Evolutionary conservation across 768 basidiomycete species (phyloP).

Genomic region (Mycena epipterygia): DNA sequence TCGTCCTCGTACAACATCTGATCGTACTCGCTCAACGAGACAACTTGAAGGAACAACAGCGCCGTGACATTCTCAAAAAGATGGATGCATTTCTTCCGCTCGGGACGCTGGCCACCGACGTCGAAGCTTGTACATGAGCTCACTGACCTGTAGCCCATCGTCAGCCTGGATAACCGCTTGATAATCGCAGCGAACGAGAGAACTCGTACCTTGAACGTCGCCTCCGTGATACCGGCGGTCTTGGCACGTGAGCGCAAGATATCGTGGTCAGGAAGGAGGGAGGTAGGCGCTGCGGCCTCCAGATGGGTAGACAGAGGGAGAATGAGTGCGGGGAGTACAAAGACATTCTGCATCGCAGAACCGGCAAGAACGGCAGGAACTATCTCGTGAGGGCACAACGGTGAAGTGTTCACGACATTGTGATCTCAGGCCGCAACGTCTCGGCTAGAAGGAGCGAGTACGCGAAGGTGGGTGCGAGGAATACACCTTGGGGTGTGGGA

Average conservation of each 20-base stretch:
- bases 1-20: too few species aligned
- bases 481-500: too few species aligned
- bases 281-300: slow-evolving; percentile 3
- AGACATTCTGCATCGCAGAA: too few species aligned
- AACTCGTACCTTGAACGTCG: slow-evolving; percentile 11
- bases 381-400: too few species aligned
- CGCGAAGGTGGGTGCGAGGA: too few species aligned
- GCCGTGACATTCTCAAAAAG: slow-evolving; percentile 3
- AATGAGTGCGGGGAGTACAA: too few species aligned
- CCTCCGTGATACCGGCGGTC: slow-evolving; percentile 12
- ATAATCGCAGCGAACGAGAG: slow-evolving; percentile 11
- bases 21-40: not conserved
- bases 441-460: too few species aligned
- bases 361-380: too few species aligned
- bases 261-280: not conserved
- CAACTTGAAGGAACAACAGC: slow-evolving; percentile 10
- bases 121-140: slow-evolving; percentile 9
- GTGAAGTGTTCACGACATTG: too few species aligned
- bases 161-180: slow-evolving; percentile 4
- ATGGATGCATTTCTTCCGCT: not conserved
- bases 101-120: slow-evolving; percentile 3
- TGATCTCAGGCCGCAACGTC: too few species aligned
- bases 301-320: not conserved
- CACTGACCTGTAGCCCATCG: slow-evolving; percentile 10
- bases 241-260: not conserved